Percentiles rank a stretch among this genome's conserved stretches.
Conservation (phyloP, 2,329 filamentous ascomycete genomes). For the Penicillium aurantiogriseum region DNA sequence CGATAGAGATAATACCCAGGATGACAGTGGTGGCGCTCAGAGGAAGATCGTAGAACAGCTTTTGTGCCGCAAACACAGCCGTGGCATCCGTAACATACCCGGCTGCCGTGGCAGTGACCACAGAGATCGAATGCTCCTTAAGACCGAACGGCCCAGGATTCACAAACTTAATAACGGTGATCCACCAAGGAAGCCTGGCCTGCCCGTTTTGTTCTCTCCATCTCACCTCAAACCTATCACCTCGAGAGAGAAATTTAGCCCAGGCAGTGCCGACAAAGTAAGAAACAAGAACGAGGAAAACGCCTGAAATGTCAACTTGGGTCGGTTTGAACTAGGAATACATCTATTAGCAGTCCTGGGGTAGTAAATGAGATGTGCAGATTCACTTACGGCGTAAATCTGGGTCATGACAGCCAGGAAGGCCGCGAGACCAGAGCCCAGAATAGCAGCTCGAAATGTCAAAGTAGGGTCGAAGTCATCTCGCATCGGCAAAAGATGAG, state of each 20-base stretch:
- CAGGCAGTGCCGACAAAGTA: slow-evolving; percentile 56
- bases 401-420: slow-evolving; percentile 58
- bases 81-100: slow-evolving; percentile 48
- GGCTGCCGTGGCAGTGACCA: slow-evolving; percentile 56
- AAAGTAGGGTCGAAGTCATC: slow-evolving; percentile 54
- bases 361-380: slow-evolving; percentile 2
- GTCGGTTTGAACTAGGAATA: slow-evolving; percentile 54
- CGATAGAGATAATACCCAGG: slow-evolving; percentile 53
- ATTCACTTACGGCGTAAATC: slow-evolving; percentile 44
- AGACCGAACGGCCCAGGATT: slow-evolving; percentile 54
- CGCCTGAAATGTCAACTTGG: slow-evolving; percentile 49
- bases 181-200: slow-evolving; percentile 45
- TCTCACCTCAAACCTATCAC: slow-evolving; percentile 48
- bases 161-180: slow-evolving; percentile 46
- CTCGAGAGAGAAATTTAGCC: slow-evolving; percentile 51
- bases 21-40: slow-evolving; percentile 50
- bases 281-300: slow-evolving; percentile 57
- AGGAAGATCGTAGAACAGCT: slow-evolving; percentile 54
- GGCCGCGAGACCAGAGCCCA: slow-evolving; percentile 51
- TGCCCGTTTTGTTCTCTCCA: slow-evolving; percentile 48
- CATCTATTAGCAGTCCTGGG: slow-evolving; percentile 5
- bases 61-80: slow-evolving; percentile 49
- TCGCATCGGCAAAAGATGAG: slow-evolving; percentile 51
- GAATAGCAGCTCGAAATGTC: slow-evolving; percentile 54
- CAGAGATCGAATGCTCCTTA: slow-evolving; percentile 56